A percentile compares a stretch with the other conserved stretches of the same genome.
phyloP scores from a whole-genome alignment of 306 rosid genomes.

The Carpinus viminea region DNA sequence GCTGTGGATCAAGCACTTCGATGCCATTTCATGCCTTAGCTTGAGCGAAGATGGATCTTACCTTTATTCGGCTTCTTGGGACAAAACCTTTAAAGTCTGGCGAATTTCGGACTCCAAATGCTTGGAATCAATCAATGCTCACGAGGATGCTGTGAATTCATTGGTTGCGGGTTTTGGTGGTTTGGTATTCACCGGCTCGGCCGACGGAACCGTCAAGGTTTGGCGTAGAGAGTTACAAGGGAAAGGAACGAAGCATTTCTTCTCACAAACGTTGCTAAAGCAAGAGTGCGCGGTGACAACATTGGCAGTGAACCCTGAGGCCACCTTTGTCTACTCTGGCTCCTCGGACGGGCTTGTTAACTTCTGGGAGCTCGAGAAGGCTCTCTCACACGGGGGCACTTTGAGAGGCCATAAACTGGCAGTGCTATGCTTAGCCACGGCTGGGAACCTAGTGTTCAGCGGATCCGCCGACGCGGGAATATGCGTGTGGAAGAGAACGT shows the following conservation, averaged over 20 bases:
- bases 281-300: slow-evolving; percentile 81
- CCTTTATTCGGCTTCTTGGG: slow-evolving; percentile 92
- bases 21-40: slow-evolving; percentile 73
- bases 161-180: slow-evolving; percentile 57
- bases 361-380: slow-evolving; percentile 58
- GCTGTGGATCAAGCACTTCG: slow-evolving; percentile 76
- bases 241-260: slow-evolving; percentile 79
- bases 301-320: slow-evolving; percentile 46
- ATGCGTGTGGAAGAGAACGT: slow-evolving; percentile 67
- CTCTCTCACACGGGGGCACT: slow-evolving; percentile 48
- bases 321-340: slow-evolving; percentile 50
- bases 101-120: slow-evolving; percentile 65
- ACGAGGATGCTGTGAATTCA: slow-evolving; percentile 83
- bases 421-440: slow-evolving; percentile 60
- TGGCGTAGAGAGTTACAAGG: slow-evolving; percentile 89
- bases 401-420: slow-evolving; percentile 75
- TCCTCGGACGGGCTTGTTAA: slow-evolving; percentile 81
- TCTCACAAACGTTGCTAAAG: slow-evolving; percentile 67
- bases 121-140: slow-evolving; percentile 76
- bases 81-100: slow-evolving; percentile 89
- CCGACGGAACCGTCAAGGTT: slow-evolving; percentile 76
- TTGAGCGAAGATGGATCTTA: slow-evolving; percentile 57
- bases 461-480: slow-evolving; percentile 91
- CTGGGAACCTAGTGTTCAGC: slow-evolving; percentile 62
- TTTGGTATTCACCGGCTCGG: slow-evolving; percentile 78